Evolutionary conservation across 768 basidiomycete species (phyloP).

Genomic region (Gloeostereum incarnatum): DNA sequence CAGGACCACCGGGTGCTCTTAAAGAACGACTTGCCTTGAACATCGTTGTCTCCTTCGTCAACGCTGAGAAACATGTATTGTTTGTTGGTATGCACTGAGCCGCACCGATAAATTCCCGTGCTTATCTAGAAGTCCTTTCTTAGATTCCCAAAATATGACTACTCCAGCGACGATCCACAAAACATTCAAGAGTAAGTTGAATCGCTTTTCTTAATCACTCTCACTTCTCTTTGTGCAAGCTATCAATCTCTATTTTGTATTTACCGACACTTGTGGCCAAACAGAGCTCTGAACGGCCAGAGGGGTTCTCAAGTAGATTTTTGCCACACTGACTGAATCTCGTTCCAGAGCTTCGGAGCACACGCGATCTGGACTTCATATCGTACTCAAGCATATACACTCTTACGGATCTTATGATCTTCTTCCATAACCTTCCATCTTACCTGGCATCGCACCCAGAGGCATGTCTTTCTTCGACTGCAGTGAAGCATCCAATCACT

Average conservation of each 20-base stretch:
- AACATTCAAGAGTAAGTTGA: slow-evolving; percentile 19
- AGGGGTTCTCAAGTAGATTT: slow-evolving; percentile 1
- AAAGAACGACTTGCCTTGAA: slow-evolving; percentile 48
- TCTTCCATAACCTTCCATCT: slow-evolving; percentile 42
- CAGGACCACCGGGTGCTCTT: slow-evolving; percentile 65
- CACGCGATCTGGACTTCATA: slow-evolving; percentile 14
- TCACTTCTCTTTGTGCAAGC: too few species aligned
- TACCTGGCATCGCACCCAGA: slow-evolving; percentile 35
- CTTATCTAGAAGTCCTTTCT: slow-evolving; percentile 1
- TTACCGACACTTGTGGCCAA: too few species aligned
- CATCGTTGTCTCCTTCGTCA: slow-evolving; percentile 37
- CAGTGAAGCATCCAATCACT: background rate
- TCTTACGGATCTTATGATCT: slow-evolving; percentile 46
- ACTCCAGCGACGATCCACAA: slow-evolving; percentile 20
- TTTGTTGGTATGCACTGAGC: slow-evolving; percentile 45
- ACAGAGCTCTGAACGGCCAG: too few species aligned
- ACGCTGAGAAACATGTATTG: slow-evolving; percentile 39
- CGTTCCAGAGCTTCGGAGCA: background rate
- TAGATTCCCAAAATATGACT: slow-evolving; percentile 41
- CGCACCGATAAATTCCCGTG: background rate
- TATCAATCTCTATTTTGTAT: too few species aligned
- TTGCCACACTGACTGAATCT: slow-evolving; percentile 1
- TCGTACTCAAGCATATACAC: slow-evolving; percentile 34
- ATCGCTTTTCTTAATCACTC: too few species aligned
- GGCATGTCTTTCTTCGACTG: slow-evolving; percentile 21